Base-by-base conservation (phyloP, 441 rosid genomes). In the Pelargonium citronellum region DNA sequence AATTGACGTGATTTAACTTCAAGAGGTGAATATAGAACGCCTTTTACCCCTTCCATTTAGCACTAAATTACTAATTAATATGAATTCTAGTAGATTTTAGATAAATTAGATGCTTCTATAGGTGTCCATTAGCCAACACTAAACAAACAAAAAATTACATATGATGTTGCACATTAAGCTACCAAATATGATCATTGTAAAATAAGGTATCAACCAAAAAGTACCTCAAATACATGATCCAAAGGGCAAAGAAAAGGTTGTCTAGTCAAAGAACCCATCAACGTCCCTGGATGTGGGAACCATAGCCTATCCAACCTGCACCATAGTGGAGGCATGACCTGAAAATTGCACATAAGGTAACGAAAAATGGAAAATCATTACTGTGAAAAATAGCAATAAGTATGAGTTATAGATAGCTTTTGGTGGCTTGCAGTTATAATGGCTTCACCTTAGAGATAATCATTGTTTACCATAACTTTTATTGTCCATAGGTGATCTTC, bases 261-360 rank as follows among this genome's bases (percentile, higher is more conserved):
- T 70, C 89, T 85, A 17, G 99, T 95, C 89, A 95, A 71, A 66
- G 99, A 82, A 70, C 97, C 92, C 73, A 17, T 78, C 63, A 84
- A 74, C 74, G 82, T 84, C 74, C 99, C 99, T 22, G 99, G 98
- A 86, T 95, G 99, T 6, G 90, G 84, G 86, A 91, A 95, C 99
- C 99, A 95, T 67, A 95, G 82, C 78, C 98, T 88, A 73, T 95
- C 99, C 86, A 95, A 74, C 86, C 98, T 89, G 85, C 99, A 95
- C 99, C 99, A 95, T 70, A 92, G 69, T 17, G 97, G 96, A 73
- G 99, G 99, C 95, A 92, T 85, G 69, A 95, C 89, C 98, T 95
- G 83, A 80, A 78, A 81, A 53, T 68, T 67, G 51, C 12, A 67
- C 47, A 39, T 55, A 64, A 75, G 64, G 30, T 22, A 34, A 43